phyloP scores from a whole-genome alignment of 805 yeast genomes.

The Metschnikowia corniflorae region DNA sequence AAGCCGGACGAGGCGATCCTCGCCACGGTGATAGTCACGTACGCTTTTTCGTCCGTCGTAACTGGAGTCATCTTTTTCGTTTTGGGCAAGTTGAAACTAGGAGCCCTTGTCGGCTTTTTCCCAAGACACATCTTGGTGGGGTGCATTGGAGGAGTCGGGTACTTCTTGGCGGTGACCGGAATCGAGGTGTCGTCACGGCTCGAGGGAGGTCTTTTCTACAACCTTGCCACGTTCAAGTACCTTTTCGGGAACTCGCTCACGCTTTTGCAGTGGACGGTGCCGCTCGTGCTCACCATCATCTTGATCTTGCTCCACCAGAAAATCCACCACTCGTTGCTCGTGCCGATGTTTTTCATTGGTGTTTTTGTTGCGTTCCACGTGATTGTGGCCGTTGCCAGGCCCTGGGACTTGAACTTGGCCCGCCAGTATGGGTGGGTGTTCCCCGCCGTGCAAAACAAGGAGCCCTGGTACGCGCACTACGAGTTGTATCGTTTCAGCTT shows the following conservation, averaged over 20 bases:
- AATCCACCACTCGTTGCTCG: slow-evolving; percentile 60
- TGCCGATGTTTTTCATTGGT: slow-evolving; percentile 74
- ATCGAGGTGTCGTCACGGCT: slow-evolving; percentile 84
- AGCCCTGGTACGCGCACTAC: slow-evolving; percentile 92
- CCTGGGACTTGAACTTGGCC: slow-evolving; percentile 56
- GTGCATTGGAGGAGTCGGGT: slow-evolving; percentile 98
- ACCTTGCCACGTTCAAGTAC: slow-evolving; percentile 49
- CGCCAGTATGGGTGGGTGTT: slow-evolving; percentile 86
- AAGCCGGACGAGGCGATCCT: slow-evolving; percentile 51
- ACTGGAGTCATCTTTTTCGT: slow-evolving; percentile 80
- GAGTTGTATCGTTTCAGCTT: slow-evolving; percentile 59
- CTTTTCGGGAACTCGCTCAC: slow-evolving; percentile 41
- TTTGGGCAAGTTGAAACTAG: slow-evolving; percentile 76
- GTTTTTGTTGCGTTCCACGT: slow-evolving; percentile 71
- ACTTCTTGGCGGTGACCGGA: slow-evolving; percentile 85
- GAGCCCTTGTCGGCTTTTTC: slow-evolving; percentile 88
- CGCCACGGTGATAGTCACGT: slow-evolving; percentile 84
- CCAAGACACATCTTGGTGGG: slow-evolving; percentile 96
- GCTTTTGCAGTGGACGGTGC: slow-evolving; percentile 59
- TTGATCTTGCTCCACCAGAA: slow-evolving; percentile 58
- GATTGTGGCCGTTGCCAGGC: slow-evolving; percentile 61
- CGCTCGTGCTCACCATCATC: slow-evolving; percentile 58
- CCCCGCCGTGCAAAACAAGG: slow-evolving; percentile 54
- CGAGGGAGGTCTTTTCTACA: slow-evolving; percentile 69
- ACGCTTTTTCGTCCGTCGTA: slow-evolving; percentile 74